Evolutionary conservation across 164 flowering plant species (phyloP), one percentile per base, ranked within the genome.

Genomic region (Umbellularia californica): DNA sequence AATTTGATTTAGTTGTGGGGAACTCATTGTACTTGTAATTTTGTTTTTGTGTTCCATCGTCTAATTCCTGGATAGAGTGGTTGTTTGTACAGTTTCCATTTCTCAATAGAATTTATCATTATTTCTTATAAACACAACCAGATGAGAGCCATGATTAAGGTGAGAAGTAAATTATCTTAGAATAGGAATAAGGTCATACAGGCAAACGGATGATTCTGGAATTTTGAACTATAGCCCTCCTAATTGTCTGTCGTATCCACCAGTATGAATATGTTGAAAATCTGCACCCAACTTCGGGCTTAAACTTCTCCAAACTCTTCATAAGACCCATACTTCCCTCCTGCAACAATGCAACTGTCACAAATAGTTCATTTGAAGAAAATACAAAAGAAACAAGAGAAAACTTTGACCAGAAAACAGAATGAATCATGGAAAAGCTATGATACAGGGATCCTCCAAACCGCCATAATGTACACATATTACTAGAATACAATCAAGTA

Each of bases 321-420:
- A 92, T 89, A 65, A 93, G 95, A 22, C 99, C 99, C 88, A 81
- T 80, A 76, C 94, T 90, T 77, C 98, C 99, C 79, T 86, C 99
- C 99, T 93, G 47, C 47, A 81, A 80, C 23, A 71, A 33, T 23
- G 68, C 28, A 28, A 67, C n/a, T 67, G 28, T 67, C 69, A 67
- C 17, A 30, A 28, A 25, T 17, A 67, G 69, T 67, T 67, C 11
- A 67, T 67, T 17, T 27, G 28, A 15, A 17, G 19, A 67, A 30
- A 67, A 55, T 15, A 55, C 11, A 9, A 4, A 41, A 41, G 2
- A 7, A 9, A 41, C 2, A 9, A 9, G 47, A 41, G 3, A 41
- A 41, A 41, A 41, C 47, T 41, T 41, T 0, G 2, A 41, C 47
- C 47, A 41, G 47, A 41, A 41, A 41, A 41, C 47, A 41, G 11